These are phyloP conservation scores for Vigna reflexopilosa DNA, from an alignment of 306 rosid species.

Conservation along the genomic window DNA sequence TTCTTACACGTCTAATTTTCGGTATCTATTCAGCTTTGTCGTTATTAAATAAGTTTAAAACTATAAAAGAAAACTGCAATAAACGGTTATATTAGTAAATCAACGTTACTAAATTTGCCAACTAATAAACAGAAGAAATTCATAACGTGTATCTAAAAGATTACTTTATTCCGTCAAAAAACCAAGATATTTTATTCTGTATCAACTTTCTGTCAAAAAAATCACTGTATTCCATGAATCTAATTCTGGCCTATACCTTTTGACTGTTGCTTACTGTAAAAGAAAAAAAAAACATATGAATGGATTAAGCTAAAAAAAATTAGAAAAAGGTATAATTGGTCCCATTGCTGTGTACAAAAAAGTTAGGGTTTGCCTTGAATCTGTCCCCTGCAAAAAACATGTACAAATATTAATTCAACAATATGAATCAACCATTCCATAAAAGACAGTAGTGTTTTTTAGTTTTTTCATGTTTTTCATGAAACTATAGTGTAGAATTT, in stretches of 20 bases:
- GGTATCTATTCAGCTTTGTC: slow-evolving; percentile 12
- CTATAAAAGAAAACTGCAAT: not conserved
- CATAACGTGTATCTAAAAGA: not conserved
- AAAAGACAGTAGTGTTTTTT: not conserved
- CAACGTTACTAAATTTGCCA: no score
- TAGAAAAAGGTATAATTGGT: not conserved
- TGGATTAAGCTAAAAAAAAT: slow-evolving; percentile 9
- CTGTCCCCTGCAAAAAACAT: slow-evolving; percentile 40
- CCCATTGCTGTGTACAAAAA: slow-evolving; percentile 28
- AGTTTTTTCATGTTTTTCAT: no score
- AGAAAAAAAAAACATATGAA: slow-evolving; percentile 35
- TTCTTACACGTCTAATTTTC: slow-evolving; percentile 41
- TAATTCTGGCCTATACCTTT: not conserved
- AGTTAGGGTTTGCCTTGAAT: slow-evolving; percentile 22
- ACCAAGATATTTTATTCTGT: slow-evolving; percentile 11
- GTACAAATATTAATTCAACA: slow-evolving; percentile 2
- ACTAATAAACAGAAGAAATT: not conserved
- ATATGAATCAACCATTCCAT: not conserved
- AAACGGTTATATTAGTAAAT: no score
- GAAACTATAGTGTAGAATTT: no score
- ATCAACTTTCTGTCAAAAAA: slow-evolving; percentile 33
- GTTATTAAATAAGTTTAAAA: slow-evolving; percentile 12
- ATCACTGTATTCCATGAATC: slow-evolving; percentile 15
- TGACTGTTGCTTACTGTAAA: slow-evolving; percentile 26
- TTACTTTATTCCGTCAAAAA: not conserved